Percentiles rank a stretch among this genome's conserved stretches.
Conservation (phyloP, 2,329 filamentous ascomycete genomes). For the Sarocladium kiliense region DNA sequence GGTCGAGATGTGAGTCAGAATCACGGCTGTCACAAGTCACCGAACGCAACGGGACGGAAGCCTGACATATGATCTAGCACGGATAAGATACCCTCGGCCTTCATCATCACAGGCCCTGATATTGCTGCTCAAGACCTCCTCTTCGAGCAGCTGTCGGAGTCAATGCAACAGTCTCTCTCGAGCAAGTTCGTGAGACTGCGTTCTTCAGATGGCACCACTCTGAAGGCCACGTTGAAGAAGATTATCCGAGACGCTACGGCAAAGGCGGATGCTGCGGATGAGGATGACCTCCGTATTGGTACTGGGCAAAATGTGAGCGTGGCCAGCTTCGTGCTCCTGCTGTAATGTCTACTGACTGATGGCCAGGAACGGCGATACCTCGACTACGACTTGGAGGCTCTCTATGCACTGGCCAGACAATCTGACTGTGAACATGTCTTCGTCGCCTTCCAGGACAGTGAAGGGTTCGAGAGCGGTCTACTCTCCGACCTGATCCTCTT, state of each 20-base stretch:
- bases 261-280: constrained; percentile 43
- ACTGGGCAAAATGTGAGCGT: constrained; percentile 44
- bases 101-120: constrained; percentile 74
- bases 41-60: no score
- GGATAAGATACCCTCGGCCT: constrained; percentile 59
- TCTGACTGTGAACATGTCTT: constrained; percentile 56
- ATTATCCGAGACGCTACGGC: constrained; percentile 64
- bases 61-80: constrained; percentile 21
- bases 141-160: constrained; percentile 63
- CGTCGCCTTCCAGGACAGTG: constrained; percentile 74
- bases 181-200: constrained; percentile 62
- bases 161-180: constrained; percentile 38
- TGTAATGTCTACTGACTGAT: constrained; percentile 13
- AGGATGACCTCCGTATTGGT: constrained; percentile 40
- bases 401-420: constrained; percentile 54
- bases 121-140: constrained; percentile 69
- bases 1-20: constrained; percentile 22
- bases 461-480: constrained; percentile 71
- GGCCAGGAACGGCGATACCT: constrained; percentile 58
- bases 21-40: no score
- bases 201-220: constrained; percentile 65
- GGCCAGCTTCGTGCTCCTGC: no score
- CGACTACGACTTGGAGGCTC: constrained; percentile 72
- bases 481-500: constrained; percentile 66
- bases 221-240: constrained; percentile 68